A percentile compares a stretch with the other conserved stretches of the same genome.
Evolutionary conservation across 208 protist genomes (phyloP).

Genomic region (Kentomonas sorsogonicus): DNA sequence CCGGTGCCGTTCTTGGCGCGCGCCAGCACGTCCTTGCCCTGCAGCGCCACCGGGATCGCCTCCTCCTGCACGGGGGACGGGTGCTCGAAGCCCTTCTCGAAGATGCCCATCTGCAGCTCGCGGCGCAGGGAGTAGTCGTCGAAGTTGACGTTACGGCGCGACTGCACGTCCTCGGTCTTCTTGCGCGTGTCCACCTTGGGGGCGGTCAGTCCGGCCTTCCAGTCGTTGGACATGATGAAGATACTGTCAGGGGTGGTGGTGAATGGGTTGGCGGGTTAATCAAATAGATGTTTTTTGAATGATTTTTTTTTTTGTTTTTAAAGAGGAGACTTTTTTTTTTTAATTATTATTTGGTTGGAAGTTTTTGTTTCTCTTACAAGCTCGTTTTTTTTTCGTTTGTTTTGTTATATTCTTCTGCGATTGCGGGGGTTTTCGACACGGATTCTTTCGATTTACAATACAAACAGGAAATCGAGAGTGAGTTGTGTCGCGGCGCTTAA

Average conservation of each 20-base stretch:
- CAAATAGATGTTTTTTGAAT: constrained; percentile 9
- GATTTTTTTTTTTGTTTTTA: constrained; percentile 6
- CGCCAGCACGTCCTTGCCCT: constrained; percentile 96
- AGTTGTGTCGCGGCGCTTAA: too few species aligned
- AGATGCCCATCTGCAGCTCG: constrained; percentile 99
- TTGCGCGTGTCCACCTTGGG: constrained; percentile 83
- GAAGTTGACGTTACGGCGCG: constrained; percentile 97
- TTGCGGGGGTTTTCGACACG: neutral
- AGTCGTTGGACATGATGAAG: constrained; percentile 76
- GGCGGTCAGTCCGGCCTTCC: constrained; percentile 71
- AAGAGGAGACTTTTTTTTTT: constrained; percentile 11
- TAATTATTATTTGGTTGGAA: constrained; percentile 10
- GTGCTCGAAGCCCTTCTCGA: constrained; percentile 98
- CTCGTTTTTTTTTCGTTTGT: constrained; percentile 15
- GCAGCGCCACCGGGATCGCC: constrained; percentile 96
- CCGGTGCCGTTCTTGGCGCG: constrained; percentile 99
- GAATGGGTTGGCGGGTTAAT: too few species aligned
- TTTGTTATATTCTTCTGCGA: constrained; percentile 7
- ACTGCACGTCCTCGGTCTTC: constrained; percentile 97
- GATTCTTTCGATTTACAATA: too few species aligned
- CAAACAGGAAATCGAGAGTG: too few species aligned
- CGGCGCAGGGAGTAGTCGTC: constrained; percentile 97
- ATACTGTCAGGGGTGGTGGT: too few species aligned
- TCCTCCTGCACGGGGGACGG: constrained; percentile 98
- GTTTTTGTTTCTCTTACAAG: too few species aligned